Evolutionary conservation across 2,329 filamentous ascomycete genomes (phyloP).

Genomic region (Dryadomyces quercus-mongolicae): DNA sequence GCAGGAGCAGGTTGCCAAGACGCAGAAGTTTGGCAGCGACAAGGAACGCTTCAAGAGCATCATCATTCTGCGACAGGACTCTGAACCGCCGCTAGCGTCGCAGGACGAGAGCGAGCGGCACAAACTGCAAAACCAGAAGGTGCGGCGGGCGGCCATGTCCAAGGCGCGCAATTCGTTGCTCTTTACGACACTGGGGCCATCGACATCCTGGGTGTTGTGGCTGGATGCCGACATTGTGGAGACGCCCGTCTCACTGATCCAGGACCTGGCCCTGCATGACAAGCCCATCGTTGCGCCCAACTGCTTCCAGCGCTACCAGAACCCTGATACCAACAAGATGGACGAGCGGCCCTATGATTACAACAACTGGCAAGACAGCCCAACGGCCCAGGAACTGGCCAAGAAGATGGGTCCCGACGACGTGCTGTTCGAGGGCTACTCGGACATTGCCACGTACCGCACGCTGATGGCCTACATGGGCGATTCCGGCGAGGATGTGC

Average conservation of each 20-base stretch:
- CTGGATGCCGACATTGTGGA: conserved; percentile 87
- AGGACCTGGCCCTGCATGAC: conserved; percentile 79
- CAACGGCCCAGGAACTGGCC: conserved; percentile 62
- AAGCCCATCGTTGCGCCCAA: conserved; percentile 91
- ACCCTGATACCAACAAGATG: conserved; percentile 54
- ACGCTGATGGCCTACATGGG: conserved; percentile 81
- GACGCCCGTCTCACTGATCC: conserved; percentile 71
- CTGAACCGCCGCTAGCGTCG: conserved; percentile 66
- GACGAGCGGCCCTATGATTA: conserved; percentile 84
- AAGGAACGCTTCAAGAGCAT: conserved; percentile 82
- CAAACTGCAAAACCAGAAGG: conserved; percentile 83
- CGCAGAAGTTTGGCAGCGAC: conserved; percentile 64
- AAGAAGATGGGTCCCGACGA: conserved; percentile 80
- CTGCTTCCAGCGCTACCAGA: conserved; percentile 79
- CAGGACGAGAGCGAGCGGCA: conserved; percentile 85
- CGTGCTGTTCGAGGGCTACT: conserved; percentile 85
- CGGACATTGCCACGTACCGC: conserved; percentile 84
- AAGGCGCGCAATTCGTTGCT: conserved; percentile 87
- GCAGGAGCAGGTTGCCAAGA: conserved; percentile 74
- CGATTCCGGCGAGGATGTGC: conserved; percentile 40
- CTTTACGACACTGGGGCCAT: conserved; percentile 85
- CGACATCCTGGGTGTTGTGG: conserved; percentile 95
- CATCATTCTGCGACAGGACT: conserved; percentile 91
- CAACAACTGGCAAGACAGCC: conserved; percentile 94
- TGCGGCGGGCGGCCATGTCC: conserved; percentile 77